A percentile compares a stretch with the other conserved stretches of the same genome.
Evolutionary conservation across 2,329 filamentous ascomycete genomes (phyloP).

Genomic region (Sclerotinia trifoliorum): DNA sequence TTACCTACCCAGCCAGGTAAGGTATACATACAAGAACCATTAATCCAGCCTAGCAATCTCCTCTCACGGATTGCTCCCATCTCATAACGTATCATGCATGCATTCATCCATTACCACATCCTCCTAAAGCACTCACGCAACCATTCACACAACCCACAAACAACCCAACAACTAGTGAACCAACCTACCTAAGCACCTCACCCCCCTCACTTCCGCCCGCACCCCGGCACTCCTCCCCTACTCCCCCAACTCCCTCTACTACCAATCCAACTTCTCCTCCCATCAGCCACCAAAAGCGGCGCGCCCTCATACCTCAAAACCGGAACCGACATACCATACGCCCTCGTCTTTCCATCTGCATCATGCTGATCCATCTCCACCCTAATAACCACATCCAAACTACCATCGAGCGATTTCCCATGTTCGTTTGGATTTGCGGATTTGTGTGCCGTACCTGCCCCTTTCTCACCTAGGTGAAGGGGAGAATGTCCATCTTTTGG

Average conservation of each 20-base stretch:
- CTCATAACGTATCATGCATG: too few relatives aligned
- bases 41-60: background rate
- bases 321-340: conserved; percentile 86
- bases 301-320: conserved; percentile 28
- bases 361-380: conserved; percentile 87
- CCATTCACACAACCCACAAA: background rate
- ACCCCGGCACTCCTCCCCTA: background rate
- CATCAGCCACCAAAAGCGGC: background rate
- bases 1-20: too few relatives aligned
- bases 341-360: conserved; percentile 72
- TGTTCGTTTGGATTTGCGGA: conserved; percentile 53
- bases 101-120: background rate
- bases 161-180: too few relatives aligned
- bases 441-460: conserved; percentile 74
- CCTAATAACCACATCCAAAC: conserved; percentile 79
- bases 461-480: conserved; percentile 73
- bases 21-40: background rate
- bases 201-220: background rate
- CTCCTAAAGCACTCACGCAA: background rate
- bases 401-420: conserved; percentile 58
- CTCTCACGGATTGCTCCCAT: background rate
- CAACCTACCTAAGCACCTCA: too few relatives aligned
- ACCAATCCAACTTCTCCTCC: conserved; percentile 1
- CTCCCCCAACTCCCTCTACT: conserved; percentile 1
- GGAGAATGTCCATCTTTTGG: conserved; percentile 67